Conservation (phyloP, 768 basidiomycete species). For the Basidioascus undulatus region DNA sequence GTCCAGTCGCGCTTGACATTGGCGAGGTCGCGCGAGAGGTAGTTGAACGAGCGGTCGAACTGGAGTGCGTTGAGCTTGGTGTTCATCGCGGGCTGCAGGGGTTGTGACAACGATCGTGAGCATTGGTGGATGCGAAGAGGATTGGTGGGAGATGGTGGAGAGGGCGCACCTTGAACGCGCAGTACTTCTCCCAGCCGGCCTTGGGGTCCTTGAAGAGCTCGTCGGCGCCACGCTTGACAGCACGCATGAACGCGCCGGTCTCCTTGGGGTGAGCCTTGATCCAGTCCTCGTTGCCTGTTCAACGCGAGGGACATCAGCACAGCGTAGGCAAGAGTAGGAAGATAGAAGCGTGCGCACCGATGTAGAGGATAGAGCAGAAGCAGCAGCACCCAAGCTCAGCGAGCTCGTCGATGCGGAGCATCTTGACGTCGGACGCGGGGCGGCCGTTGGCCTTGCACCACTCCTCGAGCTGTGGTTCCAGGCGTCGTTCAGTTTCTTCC, state of each 20-base stretch:
- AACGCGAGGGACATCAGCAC: too few species aligned
- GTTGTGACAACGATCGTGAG: too few species aligned
- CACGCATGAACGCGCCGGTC: conserved; percentile 12
- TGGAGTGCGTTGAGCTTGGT: conserved; percentile 8
- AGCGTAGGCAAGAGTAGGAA: too few species aligned
- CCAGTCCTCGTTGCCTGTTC: conserved; percentile 11
- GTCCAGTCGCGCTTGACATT: conserved; percentile 11
- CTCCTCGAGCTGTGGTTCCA: conserved; percentile 4
- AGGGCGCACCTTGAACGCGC: background rate
- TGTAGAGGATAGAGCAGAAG: conserved; percentile 10
- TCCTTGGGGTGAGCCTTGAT: conserved; percentile 8
- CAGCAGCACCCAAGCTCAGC: conserved; percentile 12
- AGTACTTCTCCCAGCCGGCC: conserved; percentile 9
- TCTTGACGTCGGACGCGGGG: conserved; percentile 10
- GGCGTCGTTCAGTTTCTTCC: too few species aligned
- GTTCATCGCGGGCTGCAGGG: conserved; percentile 8
- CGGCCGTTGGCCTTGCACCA: conserved; percentile 5
- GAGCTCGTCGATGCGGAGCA: conserved; percentile 12
- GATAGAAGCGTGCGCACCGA: too few species aligned
- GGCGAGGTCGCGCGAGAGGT: conserved; percentile 9
- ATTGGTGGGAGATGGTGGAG: background rate
- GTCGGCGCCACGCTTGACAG: conserved; percentile 11
- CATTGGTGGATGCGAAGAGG: background rate
- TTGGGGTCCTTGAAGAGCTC: conserved; percentile 8
- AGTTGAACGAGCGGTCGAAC: conserved; percentile 12